phyloP scores from a whole-genome alignment of 164 flowering plant species.

The Tetrastigma voinierianum region DNA sequence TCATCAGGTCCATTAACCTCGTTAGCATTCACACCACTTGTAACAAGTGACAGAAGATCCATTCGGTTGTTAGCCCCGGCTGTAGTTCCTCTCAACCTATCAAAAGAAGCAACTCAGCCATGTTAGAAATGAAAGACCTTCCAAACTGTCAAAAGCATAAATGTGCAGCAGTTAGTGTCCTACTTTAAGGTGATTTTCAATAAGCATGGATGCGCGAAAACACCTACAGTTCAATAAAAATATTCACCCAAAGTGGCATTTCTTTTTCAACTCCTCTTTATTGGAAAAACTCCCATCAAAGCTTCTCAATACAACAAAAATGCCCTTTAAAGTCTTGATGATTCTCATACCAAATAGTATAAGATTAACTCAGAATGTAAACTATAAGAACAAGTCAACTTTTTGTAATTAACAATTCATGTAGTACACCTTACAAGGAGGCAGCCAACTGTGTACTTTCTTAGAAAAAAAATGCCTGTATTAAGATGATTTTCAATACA shows the following conservation, averaged over 20 bases:
- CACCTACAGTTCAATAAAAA: not conserved
- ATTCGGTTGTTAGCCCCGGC: constrained; percentile 88
- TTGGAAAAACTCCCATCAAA: not conserved
- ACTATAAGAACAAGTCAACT: too few relatives aligned
- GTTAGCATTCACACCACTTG: constrained; percentile 70
- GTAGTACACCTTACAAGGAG: not conserved
- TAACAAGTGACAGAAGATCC: constrained; percentile 85
- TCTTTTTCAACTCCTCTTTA: too few relatives aligned
- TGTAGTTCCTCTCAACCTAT: constrained; percentile 85
- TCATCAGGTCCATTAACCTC: constrained; percentile 55
- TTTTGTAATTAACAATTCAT: too few relatives aligned
- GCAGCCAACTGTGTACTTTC: not conserved
- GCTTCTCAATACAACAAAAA: not conserved
- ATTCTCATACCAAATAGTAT: not conserved
- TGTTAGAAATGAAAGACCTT: not conserved
- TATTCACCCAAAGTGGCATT: too few relatives aligned
- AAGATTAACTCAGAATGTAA: not conserved
- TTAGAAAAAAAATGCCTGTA: not conserved
- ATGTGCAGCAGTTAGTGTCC: not conserved
- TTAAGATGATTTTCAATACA: not conserved
- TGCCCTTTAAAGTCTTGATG: not conserved
- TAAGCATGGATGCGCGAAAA: not conserved
- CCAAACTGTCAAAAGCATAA: not conserved
- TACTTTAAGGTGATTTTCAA: not conserved
- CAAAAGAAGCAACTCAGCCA: not conserved